These are phyloP conservation scores for Hyaloscypha hepaticicola DNA, from an alignment of 495 filamentous ascomycete species.

Conservation along the genomic window DNA sequence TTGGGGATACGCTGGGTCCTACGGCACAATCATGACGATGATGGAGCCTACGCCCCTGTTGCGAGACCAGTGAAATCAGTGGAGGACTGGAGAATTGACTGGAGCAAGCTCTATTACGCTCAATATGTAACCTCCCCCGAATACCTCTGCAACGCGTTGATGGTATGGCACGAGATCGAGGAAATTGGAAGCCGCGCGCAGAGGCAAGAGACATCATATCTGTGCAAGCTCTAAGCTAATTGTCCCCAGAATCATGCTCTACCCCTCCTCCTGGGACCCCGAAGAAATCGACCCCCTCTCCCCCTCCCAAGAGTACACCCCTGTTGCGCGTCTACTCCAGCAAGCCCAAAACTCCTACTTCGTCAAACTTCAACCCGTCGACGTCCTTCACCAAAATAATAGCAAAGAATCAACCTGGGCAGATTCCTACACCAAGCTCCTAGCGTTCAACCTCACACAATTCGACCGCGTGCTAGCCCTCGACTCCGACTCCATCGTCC, in stretches of 20 bases:
- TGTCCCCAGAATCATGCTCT: constrained; percentile 43
- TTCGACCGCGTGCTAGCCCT: constrained; percentile 59
- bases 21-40: constrained; percentile 20
- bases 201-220: constrained; percentile 33
- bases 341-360: constrained; percentile 53
- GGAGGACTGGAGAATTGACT: constrained; percentile 35
- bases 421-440: constrained; percentile 54
- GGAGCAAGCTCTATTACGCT: constrained; percentile 56
- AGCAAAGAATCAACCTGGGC: constrained; percentile 46
- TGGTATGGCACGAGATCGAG: constrained; percentile 59
- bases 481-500: constrained; percentile 56
- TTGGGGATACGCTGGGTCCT: constrained; percentile 19
- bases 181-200: constrained; percentile 55
- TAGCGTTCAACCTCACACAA: constrained; percentile 56
- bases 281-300: constrained; percentile 21
- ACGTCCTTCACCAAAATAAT: constrained; percentile 42
- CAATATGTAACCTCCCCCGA: constrained; percentile 59
- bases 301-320: constrained; percentile 13
- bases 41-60: not conserved
- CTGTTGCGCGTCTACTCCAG: constrained; percentile 48
- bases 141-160: constrained; percentile 64
- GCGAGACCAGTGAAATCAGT: constrained; percentile 8
- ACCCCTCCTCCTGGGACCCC: constrained; percentile 52
- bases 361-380: constrained; percentile 51
- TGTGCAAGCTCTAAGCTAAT: not conserved